Percentiles rank a stretch among this genome's conserved stretches.
These are phyloP conservation scores for Saturnispora ahearnii DNA, from an alignment of 805 yeast species.

Conservation along the genomic window DNA sequence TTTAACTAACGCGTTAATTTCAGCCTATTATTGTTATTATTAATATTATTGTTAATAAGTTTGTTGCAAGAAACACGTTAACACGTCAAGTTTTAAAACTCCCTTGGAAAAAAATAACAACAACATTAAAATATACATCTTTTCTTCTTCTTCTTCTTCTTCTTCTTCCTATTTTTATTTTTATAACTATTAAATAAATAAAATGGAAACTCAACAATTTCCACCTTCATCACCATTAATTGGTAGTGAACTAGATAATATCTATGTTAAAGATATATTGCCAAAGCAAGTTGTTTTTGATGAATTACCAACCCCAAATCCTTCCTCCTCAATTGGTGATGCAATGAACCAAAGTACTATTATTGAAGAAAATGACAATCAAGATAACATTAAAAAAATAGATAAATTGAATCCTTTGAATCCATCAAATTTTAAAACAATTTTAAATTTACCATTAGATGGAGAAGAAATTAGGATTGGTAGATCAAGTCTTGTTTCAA, in stretches of 20 bases:
- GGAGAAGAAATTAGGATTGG: slow-evolving; percentile 44
- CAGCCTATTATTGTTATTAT: too few relatives aligned
- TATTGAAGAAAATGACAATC: neutral
- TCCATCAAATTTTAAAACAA: slow-evolving; percentile 9
- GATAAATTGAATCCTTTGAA: slow-evolving; percentile 8
- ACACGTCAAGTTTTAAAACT: neutral
- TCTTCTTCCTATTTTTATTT: neutral
- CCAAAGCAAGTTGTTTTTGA: neutral
- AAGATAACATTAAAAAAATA: neutral
- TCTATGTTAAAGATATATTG: too few relatives aligned
- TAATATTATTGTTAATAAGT: neutral
- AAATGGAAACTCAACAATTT: slow-evolving; percentile 16
- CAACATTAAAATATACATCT: neutral
- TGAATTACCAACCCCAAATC: slow-evolving; percentile 64
- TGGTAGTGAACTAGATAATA: slow-evolving; percentile 5
- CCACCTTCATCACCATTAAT: slow-evolving; percentile 31
- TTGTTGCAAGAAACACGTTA: too few relatives aligned
- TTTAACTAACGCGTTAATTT: too few relatives aligned
- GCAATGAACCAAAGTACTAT: slow-evolving; percentile 11
- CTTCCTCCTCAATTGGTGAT: slow-evolving; percentile 47
- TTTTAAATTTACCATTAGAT: slow-evolving; percentile 29
- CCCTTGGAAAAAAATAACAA: too few relatives aligned
- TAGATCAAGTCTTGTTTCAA: slow-evolving; percentile 56
- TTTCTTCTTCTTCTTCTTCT: neutral
- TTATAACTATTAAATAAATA: neutral